Evolutionary conservation across 495 filamentous ascomycete genomes (phyloP).

Genomic region (Talaromyces borbonicus): DNA sequence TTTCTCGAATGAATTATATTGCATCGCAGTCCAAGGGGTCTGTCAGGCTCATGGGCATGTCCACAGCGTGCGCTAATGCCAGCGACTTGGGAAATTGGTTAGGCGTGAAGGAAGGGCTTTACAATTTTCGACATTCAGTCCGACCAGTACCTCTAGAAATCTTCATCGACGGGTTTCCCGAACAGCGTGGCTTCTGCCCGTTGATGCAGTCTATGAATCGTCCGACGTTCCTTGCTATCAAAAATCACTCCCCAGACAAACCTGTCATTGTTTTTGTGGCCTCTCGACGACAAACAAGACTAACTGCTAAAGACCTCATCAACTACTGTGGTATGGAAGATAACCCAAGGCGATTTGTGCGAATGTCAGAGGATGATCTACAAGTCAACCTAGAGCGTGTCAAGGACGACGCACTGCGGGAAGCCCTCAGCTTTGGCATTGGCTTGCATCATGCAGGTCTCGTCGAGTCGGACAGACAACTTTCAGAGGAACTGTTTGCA

Average conservation of each 20-base stretch:
- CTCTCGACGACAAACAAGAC: slow-evolving; percentile 84
- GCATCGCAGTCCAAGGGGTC: slow-evolving; percentile 78
- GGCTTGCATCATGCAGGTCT: slow-evolving; percentile 95
- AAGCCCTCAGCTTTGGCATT: slow-evolving; percentile 92
- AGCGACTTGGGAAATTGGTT: slow-evolving; percentile 93
- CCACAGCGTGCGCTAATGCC: slow-evolving; percentile 94
- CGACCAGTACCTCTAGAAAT: slow-evolving; percentile 91
- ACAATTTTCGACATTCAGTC: slow-evolving; percentile 98
- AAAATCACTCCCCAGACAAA: slow-evolving; percentile 89
- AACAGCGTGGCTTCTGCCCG: slow-evolving; percentile 90
- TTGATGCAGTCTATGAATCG: slow-evolving; percentile 99
- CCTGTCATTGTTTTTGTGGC: slow-evolving; percentile 98
- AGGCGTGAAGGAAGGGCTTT: slow-evolving; percentile 91
- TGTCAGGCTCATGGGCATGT: slow-evolving; percentile 92
- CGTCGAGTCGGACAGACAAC: slow-evolving; percentile 83
- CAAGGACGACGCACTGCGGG: slow-evolving; percentile 84
- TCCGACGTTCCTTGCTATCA: slow-evolving; percentile 92
- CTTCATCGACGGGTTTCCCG: slow-evolving; percentile 95
- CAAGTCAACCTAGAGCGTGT: slow-evolving; percentile 71
- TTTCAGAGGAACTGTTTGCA: slow-evolving; percentile 88
- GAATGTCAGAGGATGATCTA: slow-evolving; percentile 91
- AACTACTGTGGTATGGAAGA: slow-evolving; percentile 98
- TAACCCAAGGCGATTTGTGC: slow-evolving; percentile 83
- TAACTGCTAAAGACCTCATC: slow-evolving; percentile 93
- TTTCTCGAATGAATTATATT: slow-evolving; percentile 99